Base-by-base conservation (phyloP, 805 yeast genomes). In the Saccharomycopsis sp. region DNA sequence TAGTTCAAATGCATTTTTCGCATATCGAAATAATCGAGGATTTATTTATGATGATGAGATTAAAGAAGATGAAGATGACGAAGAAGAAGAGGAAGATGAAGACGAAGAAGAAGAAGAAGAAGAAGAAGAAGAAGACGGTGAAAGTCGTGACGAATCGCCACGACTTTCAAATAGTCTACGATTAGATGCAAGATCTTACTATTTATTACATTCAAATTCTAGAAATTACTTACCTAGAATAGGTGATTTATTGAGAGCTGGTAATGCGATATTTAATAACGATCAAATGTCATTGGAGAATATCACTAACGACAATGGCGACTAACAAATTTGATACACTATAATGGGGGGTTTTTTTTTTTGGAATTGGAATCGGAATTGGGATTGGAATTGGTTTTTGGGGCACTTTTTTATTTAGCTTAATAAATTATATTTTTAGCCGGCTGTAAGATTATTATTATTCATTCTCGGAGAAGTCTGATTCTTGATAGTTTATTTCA, bases 21-120 rank as follows among this genome's bases (percentile, higher is more conserved):
- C 16, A 16, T 41, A 50, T 16, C 24, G 26, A 21, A 29, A 43
- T 8, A 35, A 35, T 16, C 32, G 39, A 5, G 51, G 51, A 14
- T 47, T 28, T 21, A 14, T 31, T 9, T 13, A 24, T 9, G 29
- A 38, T 13, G 44, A 20, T 28, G 31, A 41, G 26, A 16, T 14
- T 7, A 21, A 17, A 20, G 13, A 27, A 11, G 44, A 21, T 7
- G 44, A 43, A 17, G 42, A 29, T 1, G 38, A 40, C 14, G 29
- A 29, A 16, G 39, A 35, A 22, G 38, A 31, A 7, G 43, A 38
- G 6, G 47, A 41, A 19, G 34, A 38, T 11, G 49, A 38, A 5
- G 36, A 32, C n/a, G 31, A 39, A 11, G 37, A 33, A 4, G 46
- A 43, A 16, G 48, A 26, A 8, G 46, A 45, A 5, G 34, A 14